These are phyloP conservation scores for Mallotus japonicus DNA, from an alignment of 441 rosid species.

Conservation along the genomic window DNA sequence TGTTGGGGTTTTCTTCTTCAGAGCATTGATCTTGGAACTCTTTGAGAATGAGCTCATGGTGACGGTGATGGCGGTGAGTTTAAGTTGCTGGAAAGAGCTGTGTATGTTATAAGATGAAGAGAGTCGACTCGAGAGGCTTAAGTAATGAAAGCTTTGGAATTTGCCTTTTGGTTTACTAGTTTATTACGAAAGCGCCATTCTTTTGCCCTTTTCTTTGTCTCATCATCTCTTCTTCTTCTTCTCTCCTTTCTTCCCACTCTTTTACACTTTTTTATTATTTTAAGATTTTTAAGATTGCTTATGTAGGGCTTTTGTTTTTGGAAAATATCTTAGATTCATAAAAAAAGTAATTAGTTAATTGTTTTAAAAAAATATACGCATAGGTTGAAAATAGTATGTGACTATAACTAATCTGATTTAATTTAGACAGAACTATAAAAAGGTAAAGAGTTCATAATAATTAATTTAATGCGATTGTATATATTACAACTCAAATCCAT, in stretches of 20 bases:
- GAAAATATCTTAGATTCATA: too few relatives aligned
- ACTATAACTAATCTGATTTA: too few relatives aligned
- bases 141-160: slow-evolving; percentile 25
- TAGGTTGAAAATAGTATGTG: too few relatives aligned
- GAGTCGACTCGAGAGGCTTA: slow-evolving; percentile 20
- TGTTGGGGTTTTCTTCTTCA: slow-evolving; percentile 9
- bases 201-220: not conserved
- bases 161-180: slow-evolving; percentile 23
- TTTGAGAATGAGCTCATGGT: slow-evolving; percentile 30
- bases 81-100: not conserved
- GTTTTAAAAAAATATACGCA: too few relatives aligned
- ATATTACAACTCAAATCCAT: too few relatives aligned
- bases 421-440: too few relatives aligned
- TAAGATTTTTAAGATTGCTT: too few relatives aligned
- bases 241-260: not conserved
- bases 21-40: slow-evolving; percentile 10
- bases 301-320: too few relatives aligned
- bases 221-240: not conserved
- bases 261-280: not conserved
- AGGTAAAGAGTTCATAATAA: too few relatives aligned
- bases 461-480: too few relatives aligned
- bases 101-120: not conserved
- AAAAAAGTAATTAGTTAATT: too few relatives aligned
- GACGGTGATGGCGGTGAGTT: not conserved
- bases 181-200: slow-evolving; percentile 32